These are phyloP conservation scores for Aspergillus fischeri DNA, from an alignment of 2,329 filamentous ascomycete genomes.

Conservation along the genomic window DNA sequence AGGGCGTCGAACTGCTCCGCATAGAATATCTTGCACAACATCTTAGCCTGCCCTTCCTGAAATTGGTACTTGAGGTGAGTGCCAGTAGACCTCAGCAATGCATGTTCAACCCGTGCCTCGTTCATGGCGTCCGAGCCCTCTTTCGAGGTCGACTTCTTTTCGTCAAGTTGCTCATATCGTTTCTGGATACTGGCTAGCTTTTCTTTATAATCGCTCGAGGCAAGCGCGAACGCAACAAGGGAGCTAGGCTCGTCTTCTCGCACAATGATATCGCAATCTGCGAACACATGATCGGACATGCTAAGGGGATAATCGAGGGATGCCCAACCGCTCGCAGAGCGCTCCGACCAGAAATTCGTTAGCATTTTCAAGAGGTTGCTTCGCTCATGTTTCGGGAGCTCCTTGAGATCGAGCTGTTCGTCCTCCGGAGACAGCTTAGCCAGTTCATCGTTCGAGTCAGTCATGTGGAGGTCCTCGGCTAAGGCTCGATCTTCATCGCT, in stretches of 20 bases:
- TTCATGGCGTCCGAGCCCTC: slow-evolving; percentile 44
- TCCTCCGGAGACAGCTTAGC: slow-evolving; percentile 50
- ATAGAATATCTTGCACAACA: slow-evolving; percentile 98
- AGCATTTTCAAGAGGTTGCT: slow-evolving; percentile 92
- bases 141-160: slow-evolving; percentile 19
- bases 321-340: slow-evolving; percentile 91
- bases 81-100: slow-evolving; percentile 75
- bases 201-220: slow-evolving; percentile 77
- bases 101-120: slow-evolving; percentile 77
- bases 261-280: slow-evolving; percentile 94
- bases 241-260: slow-evolving; percentile 97
- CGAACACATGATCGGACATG: slow-evolving; percentile 88
- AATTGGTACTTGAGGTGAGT: slow-evolving; percentile 97
- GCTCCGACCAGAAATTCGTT: slow-evolving; percentile 96
- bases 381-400: slow-evolving; percentile 88
- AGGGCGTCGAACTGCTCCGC: slow-evolving; percentile 97
- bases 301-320: slow-evolving; percentile 88
- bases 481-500: slow-evolving; percentile 71
- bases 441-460: slow-evolving; percentile 52
- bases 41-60: slow-evolving; percentile 84
- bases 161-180: slow-evolving; percentile 29
- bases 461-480: slow-evolving; percentile 62
- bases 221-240: slow-evolving; percentile 86
- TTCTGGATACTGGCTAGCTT: slow-evolving; percentile 61
- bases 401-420: slow-evolving; percentile 57